phyloP scores from a whole-genome alignment of 192 early-diverging fungal species.

The Backusella macrospora region DNA sequence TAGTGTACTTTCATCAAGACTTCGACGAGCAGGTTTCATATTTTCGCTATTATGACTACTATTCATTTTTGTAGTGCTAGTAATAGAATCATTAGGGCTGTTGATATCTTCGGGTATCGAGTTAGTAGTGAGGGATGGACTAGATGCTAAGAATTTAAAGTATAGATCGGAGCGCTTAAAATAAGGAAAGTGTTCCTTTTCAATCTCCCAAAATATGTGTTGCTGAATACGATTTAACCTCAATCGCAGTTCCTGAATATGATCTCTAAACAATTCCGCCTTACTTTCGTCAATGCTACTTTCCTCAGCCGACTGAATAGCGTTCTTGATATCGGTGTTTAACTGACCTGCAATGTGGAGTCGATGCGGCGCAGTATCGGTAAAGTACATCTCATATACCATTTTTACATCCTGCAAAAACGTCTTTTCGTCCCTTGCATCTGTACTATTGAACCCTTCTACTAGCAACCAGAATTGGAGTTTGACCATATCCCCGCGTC shows the following conservation, averaged over 20 bases:
- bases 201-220: constrained; percentile 68
- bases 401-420: constrained; percentile 53
- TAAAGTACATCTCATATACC: constrained; percentile 56
- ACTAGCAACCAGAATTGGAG: constrained; percentile 79
- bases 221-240: constrained; percentile 54
- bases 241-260: constrained; percentile 29
- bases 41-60: neutral
- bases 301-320: constrained; percentile 28
- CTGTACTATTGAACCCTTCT: constrained; percentile 55
- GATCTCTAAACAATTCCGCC: constrained; percentile 11
- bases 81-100: neutral
- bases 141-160: constrained; percentile 60
- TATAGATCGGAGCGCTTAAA: constrained; percentile 68
- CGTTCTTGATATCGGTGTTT: constrained; percentile 34
- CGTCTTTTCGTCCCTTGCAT: constrained; percentile 37
- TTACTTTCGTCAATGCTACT: constrained; percentile 2
- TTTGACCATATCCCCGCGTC: constrained; percentile 59
- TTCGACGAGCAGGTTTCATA: constrained; percentile 5
- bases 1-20: constrained; percentile 19
- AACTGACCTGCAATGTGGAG: constrained; percentile 42
- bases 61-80: neutral
- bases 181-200: constrained; percentile 55
- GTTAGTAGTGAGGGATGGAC: constrained; percentile 45
- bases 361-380: constrained; percentile 43
- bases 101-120: constrained; percentile 24